Evolutionary conservation across 2,329 filamentous ascomycete species (phyloP).

Genomic region (Iodosphaeria phyllophila): DNA sequence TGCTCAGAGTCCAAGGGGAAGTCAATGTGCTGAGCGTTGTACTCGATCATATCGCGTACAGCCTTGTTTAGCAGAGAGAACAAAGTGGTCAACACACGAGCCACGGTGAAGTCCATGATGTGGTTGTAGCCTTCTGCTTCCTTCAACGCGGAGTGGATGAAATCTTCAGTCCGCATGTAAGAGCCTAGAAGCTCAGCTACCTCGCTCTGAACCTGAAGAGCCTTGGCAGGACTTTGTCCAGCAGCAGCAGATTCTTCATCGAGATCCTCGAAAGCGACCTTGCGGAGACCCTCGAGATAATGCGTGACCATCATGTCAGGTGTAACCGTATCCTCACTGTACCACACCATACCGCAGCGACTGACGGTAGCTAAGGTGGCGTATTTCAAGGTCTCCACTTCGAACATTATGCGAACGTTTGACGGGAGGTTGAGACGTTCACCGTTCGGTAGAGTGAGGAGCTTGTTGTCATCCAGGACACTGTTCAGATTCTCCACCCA

Average conservation of each 20-base stretch:
- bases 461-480: slow-evolving; percentile 96
- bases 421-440: slow-evolving; percentile 86
- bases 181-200: slow-evolving; percentile 64
- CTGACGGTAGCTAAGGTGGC: slow-evolving; percentile 96
- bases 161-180: slow-evolving; percentile 60
- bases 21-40: slow-evolving; percentile 85
- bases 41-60: slow-evolving; percentile 82
- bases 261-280: slow-evolving; percentile 77
- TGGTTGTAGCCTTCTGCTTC: slow-evolving; percentile 67
- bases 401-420: slow-evolving; percentile 99
- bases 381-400: slow-evolving; percentile 95
- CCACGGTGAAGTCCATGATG: slow-evolving; percentile 95
- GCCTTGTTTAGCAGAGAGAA: slow-evolving; percentile 94
- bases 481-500: slow-evolving; percentile 99
- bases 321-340: slow-evolving; percentile 93
- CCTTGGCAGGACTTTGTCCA: slow-evolving; percentile 59
- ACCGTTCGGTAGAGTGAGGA: slow-evolving; percentile 90
- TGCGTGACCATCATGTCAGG: slow-evolving; percentile 82
- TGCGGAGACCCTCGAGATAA: slow-evolving; percentile 70
- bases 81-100: slow-evolving; percentile 76
- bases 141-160: slow-evolving; percentile 60
- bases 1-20: slow-evolving; percentile 85
- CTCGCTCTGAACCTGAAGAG: slow-evolving; percentile 58
- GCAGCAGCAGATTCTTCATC: slow-evolving; percentile 76
- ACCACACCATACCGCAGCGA: slow-evolving; percentile 99